Evolutionary conservation across 768 basidiomycete genomes (phyloP).

Genomic region (Piloderma croceum): DNA sequence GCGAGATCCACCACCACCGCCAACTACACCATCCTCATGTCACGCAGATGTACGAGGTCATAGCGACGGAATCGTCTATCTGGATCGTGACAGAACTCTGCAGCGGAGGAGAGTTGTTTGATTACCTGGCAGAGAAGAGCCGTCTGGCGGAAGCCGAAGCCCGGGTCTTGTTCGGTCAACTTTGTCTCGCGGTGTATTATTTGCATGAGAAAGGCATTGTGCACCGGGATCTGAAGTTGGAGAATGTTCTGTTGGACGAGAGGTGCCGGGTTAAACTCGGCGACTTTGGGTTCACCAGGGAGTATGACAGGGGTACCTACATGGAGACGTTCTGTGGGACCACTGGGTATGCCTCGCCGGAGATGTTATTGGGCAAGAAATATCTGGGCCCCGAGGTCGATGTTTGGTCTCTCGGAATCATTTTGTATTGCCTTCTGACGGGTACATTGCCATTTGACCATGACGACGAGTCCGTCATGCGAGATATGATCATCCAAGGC

Average conservation of each 20-base stretch:
- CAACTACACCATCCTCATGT: conserved; percentile 94
- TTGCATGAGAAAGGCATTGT: conserved; percentile 91
- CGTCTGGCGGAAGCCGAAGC: conserved; percentile 81
- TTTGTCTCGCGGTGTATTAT: conserved; percentile 90
- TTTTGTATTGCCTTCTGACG: conserved; percentile 83
- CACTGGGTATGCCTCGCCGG: conserved; percentile 89
- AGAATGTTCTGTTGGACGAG: conserved; percentile 91
- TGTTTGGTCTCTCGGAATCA: conserved; percentile 91
- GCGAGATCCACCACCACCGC: conserved; percentile 98
- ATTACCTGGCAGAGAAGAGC: conserved; percentile 95
- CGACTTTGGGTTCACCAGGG: conserved; percentile 92
- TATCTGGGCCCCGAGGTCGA: conserved; percentile 95
- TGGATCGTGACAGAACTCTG: conserved; percentile 99
- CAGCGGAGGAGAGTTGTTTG: conserved; percentile 94
- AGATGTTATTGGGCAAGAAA: conserved; percentile 83
- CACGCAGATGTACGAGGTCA: conserved; percentile 94
- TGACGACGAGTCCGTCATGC: conserved; percentile 82
- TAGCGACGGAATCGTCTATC: conserved; percentile 91
- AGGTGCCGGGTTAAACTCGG: conserved; percentile 88
- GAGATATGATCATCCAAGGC: conserved; percentile 73
- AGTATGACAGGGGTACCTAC: conserved; percentile 70
- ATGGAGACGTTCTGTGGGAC: conserved; percentile 97
- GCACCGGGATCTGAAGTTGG: conserved; percentile 93
- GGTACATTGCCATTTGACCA: conserved; percentile 90
- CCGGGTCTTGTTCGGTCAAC: conserved; percentile 87